Base-by-base conservation (phyloP, 1,284 basidiomycete species). In the Coniophora puteana region DNA sequence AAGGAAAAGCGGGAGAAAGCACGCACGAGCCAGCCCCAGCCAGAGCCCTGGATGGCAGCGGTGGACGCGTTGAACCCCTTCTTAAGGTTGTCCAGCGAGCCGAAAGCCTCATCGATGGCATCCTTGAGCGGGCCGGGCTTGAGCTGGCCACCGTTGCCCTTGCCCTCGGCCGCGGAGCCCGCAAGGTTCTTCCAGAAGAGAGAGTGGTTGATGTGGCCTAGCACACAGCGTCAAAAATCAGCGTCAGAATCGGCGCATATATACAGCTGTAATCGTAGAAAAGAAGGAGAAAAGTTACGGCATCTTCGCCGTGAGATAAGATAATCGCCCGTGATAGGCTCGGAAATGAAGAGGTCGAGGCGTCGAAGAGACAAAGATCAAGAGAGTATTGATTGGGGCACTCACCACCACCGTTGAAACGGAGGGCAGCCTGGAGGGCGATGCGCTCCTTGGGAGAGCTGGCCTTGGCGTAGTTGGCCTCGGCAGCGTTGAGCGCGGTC, bases 121-220 rank as follows among this genome's bases (percentile, higher is more conserved):
- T 79, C 67, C 68, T 89, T 90, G 48, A 99, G 76, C 11, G 81
- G 71, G 18, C 93, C 90, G 24, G 76, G 77, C 46, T 66, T 52
- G 38, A 93, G 71, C 58, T 78, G 80, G 39, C 86, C 85, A 53
- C 88, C 83, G 48, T 78, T 62, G 29, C 63, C 72, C n/a, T n/a
- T n/a, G n/a, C n/a, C n/a, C 52, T 62, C 60, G 20, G 69, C 70
- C 22, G 69, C 68, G 16, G 83, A 74, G n/a, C n/a, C n/a, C 1
- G 91, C 86, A 51, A 97, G 80, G 71, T 96, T 98, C 69, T 87
- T 93, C 96, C 95, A 99, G 78, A 99, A 99, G 41, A 99, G 78
- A 31, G 93, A 84, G 64, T 93, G 91, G 67, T 93, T 93, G 62
- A 91, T 89, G 58, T 91, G 88, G 6, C 88, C 86, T 88, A 32